Evolutionary conservation across 306 rosid species (phyloP).

Genomic region (Rosa chinensis): DNA sequence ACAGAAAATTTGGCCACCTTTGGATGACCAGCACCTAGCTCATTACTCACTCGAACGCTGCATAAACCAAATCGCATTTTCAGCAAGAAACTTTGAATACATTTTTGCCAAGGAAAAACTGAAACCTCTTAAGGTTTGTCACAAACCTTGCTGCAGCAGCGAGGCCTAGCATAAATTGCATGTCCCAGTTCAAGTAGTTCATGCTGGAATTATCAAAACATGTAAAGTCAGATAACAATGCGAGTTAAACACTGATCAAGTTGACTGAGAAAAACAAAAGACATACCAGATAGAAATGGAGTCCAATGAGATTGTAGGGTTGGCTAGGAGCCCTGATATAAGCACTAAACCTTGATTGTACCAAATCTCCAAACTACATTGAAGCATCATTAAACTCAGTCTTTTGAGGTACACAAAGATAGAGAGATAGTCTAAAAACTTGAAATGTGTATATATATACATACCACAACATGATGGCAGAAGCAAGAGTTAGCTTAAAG

Average conservation of each 20-base stretch:
- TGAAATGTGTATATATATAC: not conserved
- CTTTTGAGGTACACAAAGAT: not conserved
- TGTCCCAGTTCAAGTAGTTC: constrained; percentile 70
- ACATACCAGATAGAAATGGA: constrained; percentile 55
- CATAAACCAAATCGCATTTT: not conserved
- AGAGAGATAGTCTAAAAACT: not conserved
- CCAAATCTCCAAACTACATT: constrained; percentile 75
- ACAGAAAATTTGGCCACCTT: constrained; percentile 63
- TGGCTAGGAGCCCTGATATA: constrained; percentile 64
- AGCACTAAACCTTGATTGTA: constrained; percentile 70
- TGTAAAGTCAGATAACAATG: not conserved
- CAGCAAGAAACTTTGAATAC: not conserved
- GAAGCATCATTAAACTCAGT: not conserved
- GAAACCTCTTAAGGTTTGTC: not conserved
- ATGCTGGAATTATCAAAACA: constrained; percentile 41
- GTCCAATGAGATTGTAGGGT: constrained; percentile 61
- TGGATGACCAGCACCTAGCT: constrained; percentile 73
- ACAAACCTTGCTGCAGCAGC: constrained; percentile 69
- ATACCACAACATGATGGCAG: constrained; percentile 75
- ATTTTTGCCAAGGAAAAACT: not conserved
- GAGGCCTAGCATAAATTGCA: constrained; percentile 73
- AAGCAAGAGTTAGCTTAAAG: constrained; percentile 62
- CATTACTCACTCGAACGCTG: constrained; percentile 74
- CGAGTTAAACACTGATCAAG: not conserved
- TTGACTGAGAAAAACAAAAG: not conserved